These are phyloP conservation scores for Exophiala sp. DNA, from an alignment of 2,329 filamentous ascomycete species.

Conservation along the genomic window DNA sequence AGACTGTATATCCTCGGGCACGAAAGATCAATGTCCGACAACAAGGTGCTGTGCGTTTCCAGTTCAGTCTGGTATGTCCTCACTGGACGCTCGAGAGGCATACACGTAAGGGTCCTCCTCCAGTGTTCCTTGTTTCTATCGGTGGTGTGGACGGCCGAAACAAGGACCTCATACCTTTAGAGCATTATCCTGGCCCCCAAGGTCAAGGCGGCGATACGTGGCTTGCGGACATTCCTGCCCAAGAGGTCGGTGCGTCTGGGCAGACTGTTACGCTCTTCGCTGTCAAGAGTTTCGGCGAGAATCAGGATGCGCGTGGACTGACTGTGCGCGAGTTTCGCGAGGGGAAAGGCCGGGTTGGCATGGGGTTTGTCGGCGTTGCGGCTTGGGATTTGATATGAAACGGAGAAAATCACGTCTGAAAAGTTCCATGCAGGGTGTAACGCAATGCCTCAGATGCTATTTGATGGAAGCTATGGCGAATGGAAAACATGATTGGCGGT, in stretches of 20 bases:
- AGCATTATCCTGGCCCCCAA: conserved; percentile 41
- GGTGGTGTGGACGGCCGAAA: conserved; percentile 64
- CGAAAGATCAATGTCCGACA: conserved; percentile 61
- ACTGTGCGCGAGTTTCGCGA: conserved; percentile 47
- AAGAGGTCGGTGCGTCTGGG: conserved; percentile 65
- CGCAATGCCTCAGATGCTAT: too few relatives aligned
- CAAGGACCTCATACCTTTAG: conserved; percentile 66
- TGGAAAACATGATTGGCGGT: too few relatives aligned
- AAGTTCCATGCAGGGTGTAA: too few relatives aligned
- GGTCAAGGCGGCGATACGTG: conserved; percentile 72
- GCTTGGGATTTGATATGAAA: conserved; percentile 51
- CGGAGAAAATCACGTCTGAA: too few relatives aligned
- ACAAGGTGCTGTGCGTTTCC: conserved; percentile 64
- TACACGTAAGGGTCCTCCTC: conserved; percentile 63
- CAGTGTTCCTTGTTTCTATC: conserved; percentile 66
- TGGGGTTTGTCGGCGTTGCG: conserved; percentile 51
- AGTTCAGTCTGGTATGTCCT: conserved; percentile 72
- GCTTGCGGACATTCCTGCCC: conserved; percentile 69
- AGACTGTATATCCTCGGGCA: conserved; percentile 59
- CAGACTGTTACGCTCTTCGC: conserved; percentile 64
- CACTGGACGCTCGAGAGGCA: conserved; percentile 72
- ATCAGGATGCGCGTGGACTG: conserved; percentile 52
- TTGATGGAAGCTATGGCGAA: too few relatives aligned
- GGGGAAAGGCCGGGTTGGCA: conserved; percentile 45
- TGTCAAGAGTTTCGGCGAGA: conserved; percentile 53